Percentiles rank a stretch among this genome's conserved stretches.
Evolutionary conservation across 495 filamentous ascomycete genomes (phyloP).

Genomic region (Podospora fimiseda): DNA sequence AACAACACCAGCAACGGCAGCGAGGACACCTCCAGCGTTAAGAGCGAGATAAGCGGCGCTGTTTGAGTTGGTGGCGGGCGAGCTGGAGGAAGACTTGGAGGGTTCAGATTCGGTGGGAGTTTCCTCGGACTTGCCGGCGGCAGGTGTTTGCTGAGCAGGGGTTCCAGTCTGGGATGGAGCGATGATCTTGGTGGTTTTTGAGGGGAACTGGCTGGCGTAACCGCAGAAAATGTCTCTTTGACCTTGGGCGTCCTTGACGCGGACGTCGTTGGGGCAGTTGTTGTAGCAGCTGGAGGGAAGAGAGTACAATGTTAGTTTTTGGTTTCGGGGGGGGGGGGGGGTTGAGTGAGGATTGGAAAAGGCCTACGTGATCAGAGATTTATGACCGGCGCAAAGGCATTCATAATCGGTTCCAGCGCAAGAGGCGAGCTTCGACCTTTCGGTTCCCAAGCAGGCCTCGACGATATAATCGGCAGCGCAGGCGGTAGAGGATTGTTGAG

Average conservation of each 20-base stretch:
- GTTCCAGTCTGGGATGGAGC: slow-evolving; percentile 6
- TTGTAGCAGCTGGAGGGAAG: slow-evolving; percentile 45
- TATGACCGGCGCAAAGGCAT: slow-evolving; percentile 35
- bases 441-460: slow-evolving; percentile 35
- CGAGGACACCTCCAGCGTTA: slow-evolving; percentile 27
- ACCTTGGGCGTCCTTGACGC: slow-evolving; percentile 17
- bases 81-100: too few relatives aligned
- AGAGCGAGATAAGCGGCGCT: slow-evolving; percentile 28
- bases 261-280: slow-evolving; percentile 43
- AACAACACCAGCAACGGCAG: slow-evolving; percentile 30
- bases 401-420: slow-evolving; percentile 33
- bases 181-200: slow-evolving; percentile 13
- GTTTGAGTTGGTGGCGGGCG: slow-evolving; percentile 21
- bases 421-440: slow-evolving; percentile 31
- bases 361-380: slow-evolving; percentile 34
- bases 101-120: too few relatives aligned
- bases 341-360: background rate
- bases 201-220: slow-evolving; percentile 32
- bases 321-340: background rate
- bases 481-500: slow-evolving; percentile 20
- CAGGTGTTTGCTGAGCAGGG: background rate
- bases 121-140: slow-evolving; percentile 5
- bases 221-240: slow-evolving; percentile 38
- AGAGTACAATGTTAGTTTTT: too few relatives aligned
- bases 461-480: slow-evolving; percentile 42